Evolutionary conservation across 2,329 filamentous ascomycete genomes (phyloP).

Genomic region (Sodiomyces alkalinus): DNA sequence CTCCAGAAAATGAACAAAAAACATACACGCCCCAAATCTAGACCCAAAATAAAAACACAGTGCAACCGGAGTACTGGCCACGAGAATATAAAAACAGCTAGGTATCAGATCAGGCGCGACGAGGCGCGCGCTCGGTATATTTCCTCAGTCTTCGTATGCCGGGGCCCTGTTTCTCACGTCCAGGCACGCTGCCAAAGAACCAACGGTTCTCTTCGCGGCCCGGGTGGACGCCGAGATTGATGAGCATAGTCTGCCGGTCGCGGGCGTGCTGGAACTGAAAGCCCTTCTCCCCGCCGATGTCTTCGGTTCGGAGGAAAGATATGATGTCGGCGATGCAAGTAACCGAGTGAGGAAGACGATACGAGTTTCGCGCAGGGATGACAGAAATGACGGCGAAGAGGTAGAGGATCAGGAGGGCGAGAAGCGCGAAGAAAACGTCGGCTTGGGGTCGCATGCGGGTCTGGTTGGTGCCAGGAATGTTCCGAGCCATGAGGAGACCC

Average conservation of each 20-base stretch:
- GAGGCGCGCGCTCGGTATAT: slow-evolving; percentile 23
- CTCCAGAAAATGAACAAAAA: too few relatives aligned
- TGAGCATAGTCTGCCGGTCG: slow-evolving; percentile 53
- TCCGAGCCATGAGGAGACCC: slow-evolving; percentile 61
- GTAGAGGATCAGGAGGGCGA: slow-evolving; percentile 58
- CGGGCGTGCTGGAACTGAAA: slow-evolving; percentile 53
- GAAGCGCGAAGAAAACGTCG: slow-evolving; percentile 56
- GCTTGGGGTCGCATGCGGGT: slow-evolving; percentile 59
- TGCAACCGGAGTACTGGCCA: too few relatives aligned
- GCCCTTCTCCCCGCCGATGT: slow-evolving; percentile 54
- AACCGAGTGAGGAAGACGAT: slow-evolving; percentile 58
- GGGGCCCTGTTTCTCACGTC: slow-evolving; percentile 24
- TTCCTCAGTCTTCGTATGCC: slow-evolving; percentile 28
- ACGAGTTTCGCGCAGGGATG: slow-evolving; percentile 42
- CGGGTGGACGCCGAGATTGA: slow-evolving; percentile 44
- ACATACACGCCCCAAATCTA: too few relatives aligned
- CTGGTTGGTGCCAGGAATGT: slow-evolving; percentile 27
- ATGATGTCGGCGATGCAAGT: slow-evolving; percentile 62
- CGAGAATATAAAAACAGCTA: too few relatives aligned
- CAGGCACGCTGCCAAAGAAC: slow-evolving; percentile 28
- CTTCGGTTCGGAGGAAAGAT: slow-evolving; percentile 60
- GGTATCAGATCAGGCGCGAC: background rate
- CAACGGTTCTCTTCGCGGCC: slow-evolving; percentile 33
- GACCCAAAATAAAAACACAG: too few relatives aligned
- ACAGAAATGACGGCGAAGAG: slow-evolving; percentile 45